Evolutionary conservation across 2,329 filamentous ascomycete species (phyloP).

Genomic region (Blastomyces emzantsi): DNA sequence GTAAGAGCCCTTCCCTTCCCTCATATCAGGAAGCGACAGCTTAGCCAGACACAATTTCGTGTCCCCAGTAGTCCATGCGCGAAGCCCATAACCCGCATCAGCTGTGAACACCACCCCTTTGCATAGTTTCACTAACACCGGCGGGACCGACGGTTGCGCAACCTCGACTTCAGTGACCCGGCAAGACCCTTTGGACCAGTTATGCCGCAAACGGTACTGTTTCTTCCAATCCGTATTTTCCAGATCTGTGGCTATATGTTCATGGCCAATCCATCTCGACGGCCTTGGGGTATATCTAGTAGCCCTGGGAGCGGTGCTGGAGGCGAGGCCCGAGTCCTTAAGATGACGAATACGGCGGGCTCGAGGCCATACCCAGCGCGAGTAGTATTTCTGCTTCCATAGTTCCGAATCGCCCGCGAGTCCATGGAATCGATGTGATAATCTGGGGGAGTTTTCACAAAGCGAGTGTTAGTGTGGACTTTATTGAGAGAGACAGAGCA

Average conservation of each 20-base stretch:
- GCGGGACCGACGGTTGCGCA: constrained; percentile 46
- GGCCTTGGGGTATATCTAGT: constrained; percentile 46
- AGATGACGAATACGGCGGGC: constrained; percentile 66
- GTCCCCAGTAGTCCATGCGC: constrained; percentile 65
- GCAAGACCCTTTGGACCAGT: constrained; percentile 79
- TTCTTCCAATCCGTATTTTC: constrained; percentile 67
- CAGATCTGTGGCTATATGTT: constrained; percentile 45
- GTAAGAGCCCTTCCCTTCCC: constrained; percentile 45
- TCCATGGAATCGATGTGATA: constrained; percentile 63
- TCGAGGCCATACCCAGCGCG: constrained; percentile 74
- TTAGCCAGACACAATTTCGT: constrained; percentile 52
- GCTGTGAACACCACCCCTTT: constrained; percentile 71
- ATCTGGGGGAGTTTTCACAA: constrained; percentile 13
- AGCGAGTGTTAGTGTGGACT: too few species aligned
- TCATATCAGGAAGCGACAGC: constrained; percentile 21
- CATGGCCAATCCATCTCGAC: constrained; percentile 55
- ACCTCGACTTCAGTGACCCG: constrained; percentile 69
- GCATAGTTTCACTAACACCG: constrained; percentile 64
- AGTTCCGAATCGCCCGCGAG: constrained; percentile 75
- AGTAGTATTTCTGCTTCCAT: constrained; percentile 86
- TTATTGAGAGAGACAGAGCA: not conserved
- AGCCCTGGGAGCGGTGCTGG: not conserved
- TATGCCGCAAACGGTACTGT: constrained; percentile 79
- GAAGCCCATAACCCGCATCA: constrained; percentile 58
- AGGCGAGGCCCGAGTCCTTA: constrained; percentile 32